Conservation (phyloP, 2,329 filamentous ascomycete genomes). For the Cercospora sp. region DNA sequence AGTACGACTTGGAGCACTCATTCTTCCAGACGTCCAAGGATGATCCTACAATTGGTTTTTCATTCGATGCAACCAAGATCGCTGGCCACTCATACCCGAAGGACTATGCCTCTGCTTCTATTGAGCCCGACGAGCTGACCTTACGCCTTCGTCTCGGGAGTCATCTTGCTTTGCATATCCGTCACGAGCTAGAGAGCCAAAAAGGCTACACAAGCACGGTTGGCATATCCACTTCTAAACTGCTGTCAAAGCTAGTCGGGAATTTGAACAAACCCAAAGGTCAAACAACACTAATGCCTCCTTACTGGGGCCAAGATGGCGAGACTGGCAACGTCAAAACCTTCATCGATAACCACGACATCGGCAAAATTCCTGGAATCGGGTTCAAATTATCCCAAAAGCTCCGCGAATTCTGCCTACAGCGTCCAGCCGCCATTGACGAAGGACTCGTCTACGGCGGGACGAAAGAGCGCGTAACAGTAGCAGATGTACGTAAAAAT, state of each 20-base stretch:
- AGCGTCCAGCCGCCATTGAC: constrained; percentile 47
- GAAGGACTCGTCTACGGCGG: constrained; percentile 50
- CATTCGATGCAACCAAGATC: constrained; percentile 69
- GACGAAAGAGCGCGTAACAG: constrained; percentile 61
- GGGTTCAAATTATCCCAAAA: constrained; percentile 75
- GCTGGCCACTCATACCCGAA: constrained; percentile 63
- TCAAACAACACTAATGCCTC: constrained; percentile 79
- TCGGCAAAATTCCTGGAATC: constrained; percentile 82
- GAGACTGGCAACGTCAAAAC: constrained; percentile 54
- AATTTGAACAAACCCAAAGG: constrained; percentile 81
- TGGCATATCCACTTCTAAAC: constrained; percentile 83
- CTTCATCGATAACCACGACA: constrained; percentile 74
- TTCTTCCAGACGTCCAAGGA: constrained; percentile 76
- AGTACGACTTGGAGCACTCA: constrained; percentile 61
- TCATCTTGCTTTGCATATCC: constrained; percentile 74
- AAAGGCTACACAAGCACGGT: constrained; percentile 85
- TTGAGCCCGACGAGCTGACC: constrained; percentile 24
- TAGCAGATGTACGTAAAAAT: constrained; percentile 63
- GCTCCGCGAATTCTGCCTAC: constrained; percentile 62
- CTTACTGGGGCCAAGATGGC: constrained; percentile 35
- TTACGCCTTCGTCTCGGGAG: constrained; percentile 73
- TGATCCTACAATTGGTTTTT: constrained; percentile 78
- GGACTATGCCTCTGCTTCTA: constrained; percentile 12
- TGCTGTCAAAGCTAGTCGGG: constrained; percentile 81
- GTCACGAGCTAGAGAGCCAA: constrained; percentile 69